Base-by-base conservation (phyloP, 768 basidiomycete species). In the Nidularia sp. region DNA sequence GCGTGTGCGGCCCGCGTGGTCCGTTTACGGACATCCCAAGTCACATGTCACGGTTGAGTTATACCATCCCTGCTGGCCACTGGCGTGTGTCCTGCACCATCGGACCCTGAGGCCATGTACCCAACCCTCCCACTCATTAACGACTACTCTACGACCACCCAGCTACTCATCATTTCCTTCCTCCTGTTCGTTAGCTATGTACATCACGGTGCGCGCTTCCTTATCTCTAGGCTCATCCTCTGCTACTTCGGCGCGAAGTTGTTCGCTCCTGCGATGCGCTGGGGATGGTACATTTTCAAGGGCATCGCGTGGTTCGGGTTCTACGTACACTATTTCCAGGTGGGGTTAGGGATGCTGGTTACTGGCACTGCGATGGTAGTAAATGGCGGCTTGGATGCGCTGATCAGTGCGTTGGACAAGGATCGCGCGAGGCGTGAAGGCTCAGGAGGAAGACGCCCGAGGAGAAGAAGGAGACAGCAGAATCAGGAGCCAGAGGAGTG, bases 281-380 rank as follows among this genome's bases (percentile, higher is more conserved):
- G 63, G 61, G 45, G 52, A 7, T 60, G 55, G 32, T 55, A 52
- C 8, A 33, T 65, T 6, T 65, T 69, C 56, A 71, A 70, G 43
- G 63, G 55, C 6, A 55, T 70, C 35, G 70, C 68, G 5, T 57
- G 59, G 67, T 55, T 70, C 46, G 70, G 70, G 1, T 73, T 73
- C 50, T 71, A 73, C 50, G 50, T 67, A 36, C 60, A 69, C 47
- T 73, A 66, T 57, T 66, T 71, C 56, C 51, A 63, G 42, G 49
- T 66, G 2, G 70, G 61, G 6, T 13, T 68, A 0, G 61, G 57
- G 0, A 65, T 64, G 29, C 56, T 62, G 22, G n/a, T 58, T n/a
- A 55, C 47, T 12, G 63, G 53, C 2, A 45, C 60, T n/a, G n/a
- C 34, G 49, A 49, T 12, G 32, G 6, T 53, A 3, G 55, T 47